Evolutionary conservation across 169 alveolate species (phyloP).

Genomic region (Neospora caninum): DNA sequence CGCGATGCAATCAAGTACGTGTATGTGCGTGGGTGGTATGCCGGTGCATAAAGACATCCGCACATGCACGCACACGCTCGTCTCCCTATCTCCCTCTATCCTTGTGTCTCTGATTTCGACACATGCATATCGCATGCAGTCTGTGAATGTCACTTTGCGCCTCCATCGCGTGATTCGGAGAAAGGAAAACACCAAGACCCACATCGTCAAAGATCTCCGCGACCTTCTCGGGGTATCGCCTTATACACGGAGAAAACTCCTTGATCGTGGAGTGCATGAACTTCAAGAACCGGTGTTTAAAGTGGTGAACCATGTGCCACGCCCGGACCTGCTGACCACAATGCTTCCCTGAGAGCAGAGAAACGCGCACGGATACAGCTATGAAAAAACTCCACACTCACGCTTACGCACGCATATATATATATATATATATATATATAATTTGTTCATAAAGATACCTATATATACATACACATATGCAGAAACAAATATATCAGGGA

Average conservation of each 20-base stretch:
- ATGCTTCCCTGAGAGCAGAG: not conserved
- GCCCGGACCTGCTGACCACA: not conserved
- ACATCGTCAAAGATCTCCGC: not conserved
- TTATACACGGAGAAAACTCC: not conserved
- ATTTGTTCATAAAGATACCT: not conserved
- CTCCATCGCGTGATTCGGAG: too few species aligned
- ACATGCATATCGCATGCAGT: too few species aligned
- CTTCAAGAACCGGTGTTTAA: not conserved
- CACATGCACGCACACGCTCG: not conserved
- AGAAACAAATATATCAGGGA: not conserved
- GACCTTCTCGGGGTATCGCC: not conserved
- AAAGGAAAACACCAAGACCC: not conserved
- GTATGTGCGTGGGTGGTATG: too few species aligned
- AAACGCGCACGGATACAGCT: not conserved
- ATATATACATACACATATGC: not conserved
- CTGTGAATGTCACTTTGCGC: too few species aligned
- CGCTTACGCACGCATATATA: not conserved
- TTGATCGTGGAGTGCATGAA: not conserved
- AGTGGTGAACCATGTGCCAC: not conserved
- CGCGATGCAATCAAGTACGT: too few species aligned
- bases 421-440: not conserved
- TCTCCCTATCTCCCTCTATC: not conserved
- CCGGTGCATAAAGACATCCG: too few species aligned
- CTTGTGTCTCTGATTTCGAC: not conserved
- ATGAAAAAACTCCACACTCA: not conserved